Percentiles rank a stretch among this genome's conserved stretches.
These are phyloP conservation scores for Sporothrix pallida DNA, from an alignment of 2,329 filamentous ascomycete species.

Conservation along the genomic window DNA sequence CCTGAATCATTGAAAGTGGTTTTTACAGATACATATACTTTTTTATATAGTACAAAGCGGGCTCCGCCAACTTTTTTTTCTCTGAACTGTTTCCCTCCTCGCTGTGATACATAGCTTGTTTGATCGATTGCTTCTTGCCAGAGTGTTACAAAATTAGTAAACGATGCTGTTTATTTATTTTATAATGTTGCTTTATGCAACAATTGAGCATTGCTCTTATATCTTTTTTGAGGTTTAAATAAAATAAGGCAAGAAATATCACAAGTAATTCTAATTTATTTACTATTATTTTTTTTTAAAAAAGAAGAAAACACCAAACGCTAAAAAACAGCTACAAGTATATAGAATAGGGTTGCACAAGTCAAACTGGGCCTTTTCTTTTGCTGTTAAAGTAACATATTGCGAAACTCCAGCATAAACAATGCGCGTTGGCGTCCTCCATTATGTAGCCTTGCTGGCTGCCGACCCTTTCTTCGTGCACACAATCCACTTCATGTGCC, in stretches of 20 bases:
- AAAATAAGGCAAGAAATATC: too few species aligned
- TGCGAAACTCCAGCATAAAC: too few species aligned
- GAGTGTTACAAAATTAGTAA: too few species aligned
- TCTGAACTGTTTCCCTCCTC: neutral
- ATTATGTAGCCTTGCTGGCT: neutral
- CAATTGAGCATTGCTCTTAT: too few species aligned
- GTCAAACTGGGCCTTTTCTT: neutral
- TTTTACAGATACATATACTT: neutral
- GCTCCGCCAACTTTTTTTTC: constrained; percentile 18
- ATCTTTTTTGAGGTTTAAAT: too few species aligned
- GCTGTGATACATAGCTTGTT: neutral
- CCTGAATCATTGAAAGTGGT: constrained; percentile 16
- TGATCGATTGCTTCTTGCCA: neutral
- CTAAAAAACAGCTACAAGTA: neutral
- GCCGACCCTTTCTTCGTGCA: constrained; percentile 43
- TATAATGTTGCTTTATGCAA: too few species aligned
- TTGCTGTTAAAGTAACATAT: neutral
- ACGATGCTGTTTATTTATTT: too few species aligned
- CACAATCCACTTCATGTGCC: constrained; percentile 59
- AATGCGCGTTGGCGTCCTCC: neutral
- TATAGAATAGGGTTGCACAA: neutral
- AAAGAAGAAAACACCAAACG: too few species aligned
- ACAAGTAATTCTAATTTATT: too few species aligned
- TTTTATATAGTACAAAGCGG: constrained; percentile 25
- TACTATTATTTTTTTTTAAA: too few species aligned